Evolutionary conservation across 129 eudicot species (phyloP).

Genomic region (Smallanthus sonchifolius): DNA sequence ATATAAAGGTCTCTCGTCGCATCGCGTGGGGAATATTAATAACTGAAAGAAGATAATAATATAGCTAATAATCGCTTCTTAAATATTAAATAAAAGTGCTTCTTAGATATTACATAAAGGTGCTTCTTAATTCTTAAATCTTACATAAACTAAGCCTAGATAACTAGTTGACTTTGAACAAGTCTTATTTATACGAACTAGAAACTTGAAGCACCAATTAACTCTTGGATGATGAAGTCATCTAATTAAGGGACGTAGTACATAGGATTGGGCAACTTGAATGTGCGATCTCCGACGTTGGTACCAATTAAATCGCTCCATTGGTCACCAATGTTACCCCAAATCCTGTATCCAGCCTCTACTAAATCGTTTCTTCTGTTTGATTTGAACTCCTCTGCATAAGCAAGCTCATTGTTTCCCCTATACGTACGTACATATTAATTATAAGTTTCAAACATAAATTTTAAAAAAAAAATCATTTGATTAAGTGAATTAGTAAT

Average conservation of each 20-base stretch:
- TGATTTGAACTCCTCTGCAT: conserved; percentile 34
- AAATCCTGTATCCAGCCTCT: conserved; percentile 39
- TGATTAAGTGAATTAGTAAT: neutral
- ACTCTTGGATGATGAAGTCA: too few relatives aligned
- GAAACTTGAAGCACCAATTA: neutral
- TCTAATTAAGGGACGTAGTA: conserved; percentile 28
- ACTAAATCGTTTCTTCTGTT: conserved; percentile 33
- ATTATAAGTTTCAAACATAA: too few relatives aligned
- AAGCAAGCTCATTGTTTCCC: neutral
- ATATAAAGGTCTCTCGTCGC: too few relatives aligned
- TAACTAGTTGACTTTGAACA: neutral
- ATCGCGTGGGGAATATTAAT: too few relatives aligned
- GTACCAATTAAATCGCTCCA: conserved; percentile 51
- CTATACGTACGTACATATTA: neutral
- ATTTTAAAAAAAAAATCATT: too few relatives aligned
- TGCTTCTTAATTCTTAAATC: too few relatives aligned
- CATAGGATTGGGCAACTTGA: conserved; percentile 49
- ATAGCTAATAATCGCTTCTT: too few relatives aligned
- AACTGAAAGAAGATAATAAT: too few relatives aligned
- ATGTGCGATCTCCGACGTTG: conserved; percentile 29
- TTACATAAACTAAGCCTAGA: too few relatives aligned
- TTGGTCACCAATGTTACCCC: conserved; percentile 57
- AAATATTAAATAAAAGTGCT: too few relatives aligned
- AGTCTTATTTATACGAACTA: neutral
- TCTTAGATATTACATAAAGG: too few relatives aligned